These are phyloP conservation scores for Caryopteris hybrid DNA, from an alignment of 305 asterid species.

Conservation along the genomic window DNA sequence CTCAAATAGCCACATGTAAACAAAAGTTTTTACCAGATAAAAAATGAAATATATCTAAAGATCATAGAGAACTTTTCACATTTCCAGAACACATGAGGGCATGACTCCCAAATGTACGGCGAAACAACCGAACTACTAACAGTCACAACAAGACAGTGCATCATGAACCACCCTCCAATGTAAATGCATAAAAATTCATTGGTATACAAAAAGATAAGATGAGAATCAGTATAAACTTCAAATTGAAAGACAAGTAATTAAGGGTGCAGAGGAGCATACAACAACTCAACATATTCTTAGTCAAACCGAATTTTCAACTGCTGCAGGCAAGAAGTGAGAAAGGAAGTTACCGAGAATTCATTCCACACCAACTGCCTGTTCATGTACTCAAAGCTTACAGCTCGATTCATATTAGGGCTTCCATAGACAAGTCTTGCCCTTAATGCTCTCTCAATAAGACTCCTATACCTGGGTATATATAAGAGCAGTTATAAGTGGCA, in stretches of 20 bases:
- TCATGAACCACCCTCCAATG: too few relatives aligned
- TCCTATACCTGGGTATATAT: conserved; percentile 62
- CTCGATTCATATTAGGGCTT: conserved; percentile 89
- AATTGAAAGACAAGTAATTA: not conserved
- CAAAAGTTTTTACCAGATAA: too few relatives aligned
- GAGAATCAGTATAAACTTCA: not conserved
- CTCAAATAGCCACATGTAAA: not conserved
- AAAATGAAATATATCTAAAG: too few relatives aligned
- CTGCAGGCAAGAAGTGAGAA: conserved; percentile 2
- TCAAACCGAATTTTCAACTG: not conserved
- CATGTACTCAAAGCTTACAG: conserved; percentile 98
- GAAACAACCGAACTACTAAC: not conserved
- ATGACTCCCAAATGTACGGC: too few relatives aligned
- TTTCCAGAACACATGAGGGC: too few relatives aligned
- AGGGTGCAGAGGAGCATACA: not conserved
- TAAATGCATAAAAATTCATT: too few relatives aligned
- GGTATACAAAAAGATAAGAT: too few relatives aligned
- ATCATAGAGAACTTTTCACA: too few relatives aligned
- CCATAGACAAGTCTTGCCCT: conserved; percentile 92
- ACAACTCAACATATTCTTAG: not conserved
- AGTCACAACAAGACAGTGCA: too few relatives aligned
- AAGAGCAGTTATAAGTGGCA: conserved; percentile 10
- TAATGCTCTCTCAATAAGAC: conserved; percentile 75
- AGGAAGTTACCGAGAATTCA: conserved; percentile 80
- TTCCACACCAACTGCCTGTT: conserved; percentile 97